These are phyloP conservation scores for Aspergillus heteromorphus DNA, from an alignment of 495 filamentous ascomycete genomes.

Conservation along the genomic window DNA sequence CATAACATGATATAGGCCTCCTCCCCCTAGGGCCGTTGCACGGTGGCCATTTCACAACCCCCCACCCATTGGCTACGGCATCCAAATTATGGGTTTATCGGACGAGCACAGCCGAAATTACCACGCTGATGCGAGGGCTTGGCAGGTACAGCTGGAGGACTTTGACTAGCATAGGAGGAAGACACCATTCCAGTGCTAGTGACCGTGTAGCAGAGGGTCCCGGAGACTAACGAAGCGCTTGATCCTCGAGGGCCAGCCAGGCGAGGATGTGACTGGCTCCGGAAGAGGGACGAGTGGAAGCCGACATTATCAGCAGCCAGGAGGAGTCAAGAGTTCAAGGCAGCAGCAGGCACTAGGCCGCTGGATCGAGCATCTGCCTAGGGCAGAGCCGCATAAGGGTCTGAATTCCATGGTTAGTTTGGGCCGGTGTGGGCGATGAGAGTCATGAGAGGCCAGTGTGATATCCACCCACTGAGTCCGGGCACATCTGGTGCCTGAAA, in stretches of 20 bases:
- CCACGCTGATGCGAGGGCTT: background rate
- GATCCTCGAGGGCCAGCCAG: background rate
- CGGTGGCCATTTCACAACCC: background rate
- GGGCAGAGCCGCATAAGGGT: slow-evolving; percentile 1
- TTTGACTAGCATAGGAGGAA: background rate
- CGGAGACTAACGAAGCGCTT: background rate
- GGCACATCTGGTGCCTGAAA: background rate
- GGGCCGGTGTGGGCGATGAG: background rate
- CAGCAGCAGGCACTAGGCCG: slow-evolving; percentile 1
- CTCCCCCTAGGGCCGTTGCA: background rate
- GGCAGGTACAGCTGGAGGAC: background rate
- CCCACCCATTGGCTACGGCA: background rate
- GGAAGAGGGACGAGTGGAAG: background rate
- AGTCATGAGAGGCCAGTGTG: background rate
- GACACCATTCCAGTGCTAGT: background rate
- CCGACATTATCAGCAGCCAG: background rate
- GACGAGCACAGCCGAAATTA: slow-evolving; percentile 3
- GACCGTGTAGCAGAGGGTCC: no score
- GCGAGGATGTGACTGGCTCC: slow-evolving; percentile 1
- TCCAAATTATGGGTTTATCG: background rate
- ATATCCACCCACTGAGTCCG: background rate
- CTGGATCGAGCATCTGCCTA: background rate
- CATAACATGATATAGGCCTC: background rate
- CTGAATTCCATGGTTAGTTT: background rate
- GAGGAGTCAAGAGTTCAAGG: background rate